Evolutionary conservation across 2,329 filamentous ascomycete genomes (phyloP).

Genomic region (Hymenoscyphus scutula): DNA sequence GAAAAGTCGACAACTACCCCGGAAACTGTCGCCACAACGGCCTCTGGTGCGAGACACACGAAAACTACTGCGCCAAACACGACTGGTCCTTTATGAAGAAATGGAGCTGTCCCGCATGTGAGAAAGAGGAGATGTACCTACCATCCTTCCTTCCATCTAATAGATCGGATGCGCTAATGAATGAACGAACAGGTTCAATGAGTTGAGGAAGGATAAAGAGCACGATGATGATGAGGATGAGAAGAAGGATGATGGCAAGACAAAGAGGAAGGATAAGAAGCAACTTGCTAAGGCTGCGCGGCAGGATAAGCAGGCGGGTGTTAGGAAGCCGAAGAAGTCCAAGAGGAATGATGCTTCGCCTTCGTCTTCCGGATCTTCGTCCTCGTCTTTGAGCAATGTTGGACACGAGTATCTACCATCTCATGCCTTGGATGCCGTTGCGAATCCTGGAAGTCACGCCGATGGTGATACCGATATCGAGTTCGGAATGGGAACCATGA

Average conservation of each 20-base stretch:
- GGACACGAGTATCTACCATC: too few relatives aligned
- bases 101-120: not conserved
- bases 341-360: too few relatives aligned
- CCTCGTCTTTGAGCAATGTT: too few relatives aligned
- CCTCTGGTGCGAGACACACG: conserved; percentile 2
- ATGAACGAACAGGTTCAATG: not conserved
- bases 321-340: not conserved
- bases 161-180: not conserved
- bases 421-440: not conserved
- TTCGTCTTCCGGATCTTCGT: too few relatives aligned
- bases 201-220: not conserved
- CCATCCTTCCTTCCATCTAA: not conserved
- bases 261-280: not conserved
- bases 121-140: not conserved
- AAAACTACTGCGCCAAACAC: conserved; percentile 1
- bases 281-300: not conserved
- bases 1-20: not conserved
- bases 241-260: not conserved
- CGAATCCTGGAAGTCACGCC: too few relatives aligned
- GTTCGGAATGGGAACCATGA: not conserved
- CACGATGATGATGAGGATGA: not conserved
- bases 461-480: too few relatives aligned
- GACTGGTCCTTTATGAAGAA: conserved; percentile 5
- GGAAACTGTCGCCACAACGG: conserved; percentile 5
- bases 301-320: not conserved